A percentile compares a stretch with the other conserved stretches of the same genome.
Conservation (phyloP, 179 eudicot species). For the Beta lomatogona region DNA sequence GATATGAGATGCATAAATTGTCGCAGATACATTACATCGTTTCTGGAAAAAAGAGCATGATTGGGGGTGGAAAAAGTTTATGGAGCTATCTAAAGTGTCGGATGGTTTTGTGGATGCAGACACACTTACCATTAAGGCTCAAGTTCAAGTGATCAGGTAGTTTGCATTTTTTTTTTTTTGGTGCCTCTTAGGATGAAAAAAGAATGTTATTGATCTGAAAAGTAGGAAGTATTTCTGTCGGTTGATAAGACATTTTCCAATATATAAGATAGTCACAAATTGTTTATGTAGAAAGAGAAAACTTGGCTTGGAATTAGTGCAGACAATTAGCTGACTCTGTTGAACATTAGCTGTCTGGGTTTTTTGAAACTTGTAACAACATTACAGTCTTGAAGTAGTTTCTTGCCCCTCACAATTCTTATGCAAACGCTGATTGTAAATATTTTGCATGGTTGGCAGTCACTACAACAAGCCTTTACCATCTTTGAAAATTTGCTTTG, state of each 20-base stretch:
- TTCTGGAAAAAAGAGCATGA: slow-evolving; percentile 97
- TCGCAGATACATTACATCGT: slow-evolving; percentile 83
- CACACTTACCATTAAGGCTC: slow-evolving; percentile 76
- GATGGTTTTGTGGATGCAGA: slow-evolving; percentile 90
- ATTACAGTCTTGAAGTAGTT: too few relatives aligned
- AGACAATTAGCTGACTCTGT: too few relatives aligned
- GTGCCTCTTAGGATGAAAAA: neutral
- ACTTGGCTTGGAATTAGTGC: too few relatives aligned
- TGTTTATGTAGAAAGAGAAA: too few relatives aligned
- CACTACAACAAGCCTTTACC: neutral
- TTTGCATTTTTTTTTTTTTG: neutral
- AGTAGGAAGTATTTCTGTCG: too few relatives aligned
- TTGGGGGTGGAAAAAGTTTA: slow-evolving; percentile 98
- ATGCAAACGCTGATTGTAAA: too few relatives aligned
- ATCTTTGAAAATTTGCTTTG: neutral
- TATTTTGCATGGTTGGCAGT: too few relatives aligned
- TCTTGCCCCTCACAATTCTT: neutral
- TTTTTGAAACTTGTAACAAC: too few relatives aligned
- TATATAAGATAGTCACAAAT: too few relatives aligned
- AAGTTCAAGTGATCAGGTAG: slow-evolving; percentile 96
- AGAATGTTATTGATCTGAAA: neutral
- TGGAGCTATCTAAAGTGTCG: slow-evolving; percentile 81
- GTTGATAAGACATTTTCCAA: too few relatives aligned
- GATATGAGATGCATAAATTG: slow-evolving; percentile 16
- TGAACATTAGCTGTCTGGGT: too few relatives aligned